A percentile compares a stretch with the other conserved stretches of the same genome.
Conservation (phyloP, 176 grass and related monocot genomes). For the Alopecurus myosuroides region DNA sequence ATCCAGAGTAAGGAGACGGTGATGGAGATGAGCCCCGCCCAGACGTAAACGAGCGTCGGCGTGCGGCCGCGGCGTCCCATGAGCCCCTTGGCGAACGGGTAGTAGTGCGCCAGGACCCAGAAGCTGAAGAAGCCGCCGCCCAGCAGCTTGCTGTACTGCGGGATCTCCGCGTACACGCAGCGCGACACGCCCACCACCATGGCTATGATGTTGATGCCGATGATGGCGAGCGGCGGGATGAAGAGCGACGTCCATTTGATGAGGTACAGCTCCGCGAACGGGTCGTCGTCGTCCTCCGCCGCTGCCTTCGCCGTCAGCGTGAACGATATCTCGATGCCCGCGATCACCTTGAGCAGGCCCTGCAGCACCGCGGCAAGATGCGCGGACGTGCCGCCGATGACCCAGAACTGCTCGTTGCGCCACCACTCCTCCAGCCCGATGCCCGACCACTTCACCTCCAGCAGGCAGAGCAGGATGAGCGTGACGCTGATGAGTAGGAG, state of each 20-base stretch:
- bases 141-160: constrained; percentile 77
- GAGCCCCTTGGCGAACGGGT: constrained; percentile 82
- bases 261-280: constrained; percentile 70
- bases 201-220: constrained; percentile 78
- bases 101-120: constrained; percentile 85
- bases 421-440: constrained; percentile 96
- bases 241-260: constrained; percentile 90
- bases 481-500: constrained; percentile 64
- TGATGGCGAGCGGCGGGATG: constrained; percentile 62
- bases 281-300: constrained; percentile 66
- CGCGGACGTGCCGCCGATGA: constrained; percentile 81
- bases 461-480: constrained; percentile 65
- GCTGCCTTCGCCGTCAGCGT: constrained; percentile 74
- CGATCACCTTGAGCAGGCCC: constrained; percentile 77
- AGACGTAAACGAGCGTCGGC: constrained; percentile 72
- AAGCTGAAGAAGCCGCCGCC: constrained; percentile 86
- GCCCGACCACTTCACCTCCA: constrained; percentile 90
- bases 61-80: constrained; percentile 63
- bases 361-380: constrained; percentile 68
- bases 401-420: constrained; percentile 98
- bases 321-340: constrained; percentile 88
- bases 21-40: constrained; percentile 76
- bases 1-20: constrained; percentile 76
- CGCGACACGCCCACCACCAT: constrained; percentile 69
- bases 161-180: constrained; percentile 74